These are phyloP conservation scores for Eucalyptus pauciflora DNA, from an alignment of 345 rosid genomes.

Conservation along the genomic window DNA sequence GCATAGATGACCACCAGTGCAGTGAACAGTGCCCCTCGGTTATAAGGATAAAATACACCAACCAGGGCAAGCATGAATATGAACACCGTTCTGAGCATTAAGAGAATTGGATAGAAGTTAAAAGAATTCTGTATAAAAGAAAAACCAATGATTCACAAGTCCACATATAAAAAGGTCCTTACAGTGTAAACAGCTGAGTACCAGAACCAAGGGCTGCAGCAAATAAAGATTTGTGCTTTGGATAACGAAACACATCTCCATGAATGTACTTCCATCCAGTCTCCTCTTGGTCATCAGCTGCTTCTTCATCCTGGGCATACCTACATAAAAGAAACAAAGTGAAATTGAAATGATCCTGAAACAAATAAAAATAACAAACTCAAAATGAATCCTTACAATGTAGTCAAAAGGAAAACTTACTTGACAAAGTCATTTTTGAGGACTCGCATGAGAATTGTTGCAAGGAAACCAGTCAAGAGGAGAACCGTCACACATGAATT, in stretches of 20 bases:
- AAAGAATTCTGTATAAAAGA: background rate
- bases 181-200: conserved; percentile 72
- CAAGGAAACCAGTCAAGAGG: conserved; percentile 84
- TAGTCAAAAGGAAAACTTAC: conserved; percentile 22
- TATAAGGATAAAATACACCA: conserved; percentile 90
- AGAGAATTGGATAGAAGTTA: background rate
- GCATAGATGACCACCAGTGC: conserved; percentile 85
- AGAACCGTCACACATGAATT: conserved; percentile 90
- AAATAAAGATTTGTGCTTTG: conserved; percentile 64
- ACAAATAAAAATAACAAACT: background rate
- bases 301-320: conserved; percentile 92
- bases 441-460: conserved; percentile 86
- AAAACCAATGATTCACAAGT: background rate
- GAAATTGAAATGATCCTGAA: background rate
- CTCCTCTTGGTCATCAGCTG: conserved; percentile 88
- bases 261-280: conserved; percentile 96
- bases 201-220: conserved; percentile 85
- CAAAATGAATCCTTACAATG: background rate
- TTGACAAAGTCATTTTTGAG: conserved; percentile 86
- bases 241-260: conserved; percentile 83
- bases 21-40: conserved; percentile 85
- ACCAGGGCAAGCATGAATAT: conserved; percentile 80
- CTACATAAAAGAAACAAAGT: conserved; percentile 4
- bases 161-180: conserved; percentile 5
- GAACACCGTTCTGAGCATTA: conserved; percentile 45